Percentiles rank a stretch among this genome's conserved stretches.
Conservation (phyloP, 1,284 basidiomycete species). For the Tetrapyrgos nigripes region DNA sequence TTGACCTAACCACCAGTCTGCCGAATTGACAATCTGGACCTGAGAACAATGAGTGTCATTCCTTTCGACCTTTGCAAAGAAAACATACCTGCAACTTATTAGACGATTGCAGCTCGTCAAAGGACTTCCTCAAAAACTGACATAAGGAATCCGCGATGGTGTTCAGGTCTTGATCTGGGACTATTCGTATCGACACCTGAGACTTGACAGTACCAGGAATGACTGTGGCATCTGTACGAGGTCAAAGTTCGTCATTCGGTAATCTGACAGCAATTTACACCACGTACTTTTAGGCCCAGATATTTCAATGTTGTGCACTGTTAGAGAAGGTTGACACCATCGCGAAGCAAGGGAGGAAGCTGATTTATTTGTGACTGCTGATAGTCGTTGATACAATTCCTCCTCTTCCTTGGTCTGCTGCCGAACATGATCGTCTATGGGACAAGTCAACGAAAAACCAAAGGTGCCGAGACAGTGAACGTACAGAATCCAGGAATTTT, state of each 20-base stretch:
- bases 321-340: conserved; percentile 83
- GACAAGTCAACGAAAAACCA: conserved; percentile 12
- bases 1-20: conserved; percentile 96
- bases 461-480: conserved; percentile 32
- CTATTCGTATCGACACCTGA: conserved; percentile 88
- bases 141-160: conserved; percentile 70
- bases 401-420: conserved; percentile 71
- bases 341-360: conserved; percentile 73
- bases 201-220: conserved; percentile 85
- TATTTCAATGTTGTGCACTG: conserved; percentile 73
- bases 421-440: conserved; percentile 77
- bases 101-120: conserved; percentile 66
- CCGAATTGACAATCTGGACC: conserved; percentile 84
- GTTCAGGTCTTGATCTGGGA: conserved; percentile 90
- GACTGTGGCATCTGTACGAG: conserved; percentile 74
- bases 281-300: conserved; percentile 77
- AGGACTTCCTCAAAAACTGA: conserved; percentile 65
- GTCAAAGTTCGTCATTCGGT: neutral
- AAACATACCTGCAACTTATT: conserved; percentile 76
- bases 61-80: neutral
- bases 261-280: neutral
- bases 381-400: conserved; percentile 70
- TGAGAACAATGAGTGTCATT: conserved; percentile 33
- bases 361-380: conserved; percentile 69
- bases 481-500: conserved; percentile 87